Evolutionary conservation across 2,329 filamentous ascomycete genomes (phyloP).

Genomic region (Akanthomyces muscarius): DNA sequence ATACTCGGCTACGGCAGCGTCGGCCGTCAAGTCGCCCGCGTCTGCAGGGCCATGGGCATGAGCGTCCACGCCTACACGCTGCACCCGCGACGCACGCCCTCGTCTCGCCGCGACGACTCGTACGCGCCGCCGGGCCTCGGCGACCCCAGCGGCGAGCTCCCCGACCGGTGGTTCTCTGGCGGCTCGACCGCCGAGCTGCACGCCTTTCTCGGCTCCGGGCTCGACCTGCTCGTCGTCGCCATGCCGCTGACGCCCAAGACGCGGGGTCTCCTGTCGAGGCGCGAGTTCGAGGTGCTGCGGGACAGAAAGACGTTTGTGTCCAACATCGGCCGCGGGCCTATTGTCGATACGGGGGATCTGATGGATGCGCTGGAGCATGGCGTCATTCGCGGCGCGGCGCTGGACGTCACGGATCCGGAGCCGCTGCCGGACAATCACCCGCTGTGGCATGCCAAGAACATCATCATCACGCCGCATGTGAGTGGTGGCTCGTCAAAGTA

Average conservation of each 20-base stretch:
- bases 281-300: constrained; percentile 45
- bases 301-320: constrained; percentile 55
- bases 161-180: constrained; percentile 49
- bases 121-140: constrained; percentile 67
- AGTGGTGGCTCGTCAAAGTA: constrained; percentile 41
- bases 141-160: constrained; percentile 47
- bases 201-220: constrained; percentile 45
- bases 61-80: constrained; percentile 72
- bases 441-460: constrained; percentile 66
- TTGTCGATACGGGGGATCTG: constrained; percentile 51
- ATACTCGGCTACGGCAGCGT: constrained; percentile 54
- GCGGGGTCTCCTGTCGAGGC: constrained; percentile 45
- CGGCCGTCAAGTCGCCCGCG: constrained; percentile 49
- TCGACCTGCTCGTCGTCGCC: constrained; percentile 51
- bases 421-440: constrained; percentile 65
- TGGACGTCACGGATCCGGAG: constrained; percentile 79
- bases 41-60: constrained; percentile 65
- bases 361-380: constrained; percentile 53
- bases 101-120: constrained; percentile 58
- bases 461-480: constrained; percentile 57
- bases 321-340: constrained; percentile 64
- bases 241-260: constrained; percentile 49
- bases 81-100: constrained; percentile 61
- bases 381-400: constrained; percentile 57
- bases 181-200: constrained; percentile 41